Evolutionary conservation across 306 rosid genomes (phyloP), one percentile per base, ranked within the genome.

Genomic region (Rosa rugosa): DNA sequence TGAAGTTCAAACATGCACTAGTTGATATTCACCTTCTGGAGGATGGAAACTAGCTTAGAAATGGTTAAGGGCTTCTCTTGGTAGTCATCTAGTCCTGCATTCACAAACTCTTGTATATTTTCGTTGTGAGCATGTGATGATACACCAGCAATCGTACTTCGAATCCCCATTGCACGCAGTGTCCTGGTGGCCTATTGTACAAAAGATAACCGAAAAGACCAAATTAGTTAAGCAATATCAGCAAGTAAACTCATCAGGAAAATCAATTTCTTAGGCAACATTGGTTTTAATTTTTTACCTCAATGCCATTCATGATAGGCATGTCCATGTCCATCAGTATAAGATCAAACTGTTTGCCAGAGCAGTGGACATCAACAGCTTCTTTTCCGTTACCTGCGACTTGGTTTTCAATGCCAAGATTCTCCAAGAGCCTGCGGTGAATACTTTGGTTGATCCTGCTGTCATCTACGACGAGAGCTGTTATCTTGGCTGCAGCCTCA

Each of bases 261-360:
- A 4, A 16, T 18, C 13, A 16, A 23, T 57, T 20, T 10, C 54
- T 45, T 12, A 51, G 41, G 10, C 45, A 11, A 56, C 41, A 20
- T 8, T 66, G 11, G 47, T 16, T 20, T 18, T 38, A 18, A 36
- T 18, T 16, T 9, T 14, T 34, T 71, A 76, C 98, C 96, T 94
- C 88, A 70, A 91, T 83, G 77, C 98, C 98, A 84, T 90, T 85
- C 98, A 94, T 91, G 56, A 94, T 25, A 41, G 98, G 97, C 98
- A 94, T 94, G 17, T 94, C 98, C 83, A 81, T 77, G 84, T 94
- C 98, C 97, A 94, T 91, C 80, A 94, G 86, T 84, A 94, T 91
- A 10, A 94, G 94, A 82, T 91, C 94, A 80, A 94, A 94, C 23
- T 47, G 77, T 34, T 81, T 75, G 2, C 97, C 96, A 27, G 73